phyloP scores from a whole-genome alignment of 352 stramenopile genomes.

The Pythium sukuiense region DNA sequence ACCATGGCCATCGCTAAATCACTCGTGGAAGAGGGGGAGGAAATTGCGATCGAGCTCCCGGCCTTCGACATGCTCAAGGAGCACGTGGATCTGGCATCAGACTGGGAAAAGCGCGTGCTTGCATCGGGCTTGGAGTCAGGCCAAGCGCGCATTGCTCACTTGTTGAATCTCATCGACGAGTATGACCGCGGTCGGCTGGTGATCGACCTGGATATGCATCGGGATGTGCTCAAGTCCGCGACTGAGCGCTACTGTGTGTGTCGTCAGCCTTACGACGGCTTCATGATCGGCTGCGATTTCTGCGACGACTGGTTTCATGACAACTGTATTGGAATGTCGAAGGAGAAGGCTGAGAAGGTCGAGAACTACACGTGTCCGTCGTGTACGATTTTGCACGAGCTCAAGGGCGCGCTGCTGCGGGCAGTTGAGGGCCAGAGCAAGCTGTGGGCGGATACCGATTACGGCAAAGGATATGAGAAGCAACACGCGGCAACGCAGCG shows the following conservation, averaged over 20 bases:
- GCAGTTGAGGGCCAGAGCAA: slow-evolving; percentile 60
- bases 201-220: slow-evolving; percentile 88
- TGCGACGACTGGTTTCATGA: slow-evolving; percentile 92
- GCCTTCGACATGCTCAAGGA: slow-evolving; percentile 82
- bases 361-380: slow-evolving; percentile 95
- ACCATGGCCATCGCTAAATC: slow-evolving; percentile 56
- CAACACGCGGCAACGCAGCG: slow-evolving; percentile 66
- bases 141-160: slow-evolving; percentile 67
- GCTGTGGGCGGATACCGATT: slow-evolving; percentile 81
- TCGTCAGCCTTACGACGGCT: slow-evolving; percentile 85
- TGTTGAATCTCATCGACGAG: slow-evolving; percentile 75
- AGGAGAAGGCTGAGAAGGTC: slow-evolving; percentile 94
- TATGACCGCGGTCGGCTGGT: slow-evolving; percentile 75
- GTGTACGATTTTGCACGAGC: slow-evolving; percentile 90
- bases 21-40: slow-evolving; percentile 80
- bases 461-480: slow-evolving; percentile 85
- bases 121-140: slow-evolving; percentile 76
- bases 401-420: slow-evolving; percentile 60
- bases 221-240: slow-evolving; percentile 89
- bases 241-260: slow-evolving; percentile 92
- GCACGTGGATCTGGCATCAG: slow-evolving; percentile 69
- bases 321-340: slow-evolving; percentile 88
- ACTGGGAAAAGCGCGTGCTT: slow-evolving; percentile 81
- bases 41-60: slow-evolving; percentile 71
- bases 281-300: slow-evolving; percentile 89